These are phyloP conservation scores for Theileria parva DNA, from an alignment of 169 alveolate genomes.

Conservation along the genomic window DNA sequence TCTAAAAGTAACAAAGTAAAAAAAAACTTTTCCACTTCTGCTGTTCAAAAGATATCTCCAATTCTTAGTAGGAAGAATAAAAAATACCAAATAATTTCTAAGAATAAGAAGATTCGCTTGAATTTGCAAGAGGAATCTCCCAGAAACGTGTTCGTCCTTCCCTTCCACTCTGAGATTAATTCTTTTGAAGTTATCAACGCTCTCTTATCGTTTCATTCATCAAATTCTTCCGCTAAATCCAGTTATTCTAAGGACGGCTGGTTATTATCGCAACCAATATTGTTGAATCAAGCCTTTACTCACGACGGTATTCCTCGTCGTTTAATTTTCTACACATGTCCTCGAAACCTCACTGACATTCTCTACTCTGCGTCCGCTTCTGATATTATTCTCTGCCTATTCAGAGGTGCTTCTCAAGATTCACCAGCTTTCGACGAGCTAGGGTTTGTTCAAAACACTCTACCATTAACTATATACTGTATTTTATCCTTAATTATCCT, in stretches of 20 bases:
- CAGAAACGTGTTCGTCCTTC: constrained; percentile 46
- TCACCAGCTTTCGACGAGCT: constrained; percentile 65
- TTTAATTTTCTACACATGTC: constrained; percentile 50
- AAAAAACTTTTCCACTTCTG: constrained; percentile 19
- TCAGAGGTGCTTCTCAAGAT: constrained; percentile 34
- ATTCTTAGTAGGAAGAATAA: constrained; percentile 45
- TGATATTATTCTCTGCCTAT: constrained; percentile 53
- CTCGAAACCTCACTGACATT: constrained; percentile 41
- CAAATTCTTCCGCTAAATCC: neutral
- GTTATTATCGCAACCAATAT: constrained; percentile 25
- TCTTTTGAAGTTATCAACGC: constrained; percentile 40
- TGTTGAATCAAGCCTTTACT: constrained; percentile 24
- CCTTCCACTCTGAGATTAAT: constrained; percentile 46
- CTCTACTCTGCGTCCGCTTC: constrained; percentile 63
- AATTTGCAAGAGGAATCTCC: constrained; percentile 54
- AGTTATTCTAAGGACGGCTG: constrained; percentile 26
- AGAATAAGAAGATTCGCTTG: constrained; percentile 36
- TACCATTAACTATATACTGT: neutral
- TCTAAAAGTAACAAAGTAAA: constrained; percentile 36
- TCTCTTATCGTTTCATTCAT: neutral
- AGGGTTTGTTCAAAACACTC: constrained; percentile 48
- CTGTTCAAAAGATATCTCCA: constrained; percentile 9
- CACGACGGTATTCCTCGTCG: constrained; percentile 52
- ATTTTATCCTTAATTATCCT: neutral
- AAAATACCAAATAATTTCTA: constrained; percentile 54